Base-by-base conservation (phyloP, 2,329 filamentous ascomycete genomes). In the Fusarium brevicatenulatum region DNA sequence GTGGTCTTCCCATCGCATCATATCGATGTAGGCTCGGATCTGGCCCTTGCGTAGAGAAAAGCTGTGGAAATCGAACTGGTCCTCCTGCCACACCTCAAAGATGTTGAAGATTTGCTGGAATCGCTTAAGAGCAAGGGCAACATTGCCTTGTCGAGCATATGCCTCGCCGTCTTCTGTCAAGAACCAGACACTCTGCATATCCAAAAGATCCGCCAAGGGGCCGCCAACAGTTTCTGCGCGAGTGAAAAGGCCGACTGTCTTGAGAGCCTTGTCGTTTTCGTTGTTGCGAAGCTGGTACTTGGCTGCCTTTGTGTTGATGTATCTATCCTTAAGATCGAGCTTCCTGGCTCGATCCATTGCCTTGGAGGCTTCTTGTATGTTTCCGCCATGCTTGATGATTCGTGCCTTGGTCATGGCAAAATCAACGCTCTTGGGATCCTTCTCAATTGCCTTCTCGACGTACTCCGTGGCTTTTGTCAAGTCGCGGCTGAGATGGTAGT, bases 151-250 rank as follows among this genome's bases (percentile, higher is more conserved):
- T 56, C 96, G 91, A 64, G 93, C 86, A 81, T 95, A 95, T 7
- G 95, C 91, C 83, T 98, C 93, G 62, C 94, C 96, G 80, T 99
- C 97, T 83, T 99, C 96, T 9, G 94, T 96, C 78, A 99, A 85
- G 81, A 91, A 99, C 97, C 96, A 99, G 76, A 98, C 90, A 81
- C 95, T 98, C 83, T 99, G 96, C 96, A 99, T 99, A 77, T 99
- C 96, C 74, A 97, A 89, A 40, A 99, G 89, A 82, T 99, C 96
- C 53, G 92, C 93, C 44, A 99, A 85, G 9, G 97, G 93, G 4
- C 96, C 96, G 10, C 94, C 95, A 18, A 92, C 89, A 8, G 94
- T 93, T 79, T 99, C 96, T 58, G 95, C 95, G 60, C 95, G 89
- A 1, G 97, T 99, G 83, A 99, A 99, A 73, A 98, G 89, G 71